Percentiles rank a stretch among this genome's conserved stretches.
Evolutionary conservation across 192 early-diverging fungal species (phyloP).

Genomic region (Funneliformis geosporum): DNA sequence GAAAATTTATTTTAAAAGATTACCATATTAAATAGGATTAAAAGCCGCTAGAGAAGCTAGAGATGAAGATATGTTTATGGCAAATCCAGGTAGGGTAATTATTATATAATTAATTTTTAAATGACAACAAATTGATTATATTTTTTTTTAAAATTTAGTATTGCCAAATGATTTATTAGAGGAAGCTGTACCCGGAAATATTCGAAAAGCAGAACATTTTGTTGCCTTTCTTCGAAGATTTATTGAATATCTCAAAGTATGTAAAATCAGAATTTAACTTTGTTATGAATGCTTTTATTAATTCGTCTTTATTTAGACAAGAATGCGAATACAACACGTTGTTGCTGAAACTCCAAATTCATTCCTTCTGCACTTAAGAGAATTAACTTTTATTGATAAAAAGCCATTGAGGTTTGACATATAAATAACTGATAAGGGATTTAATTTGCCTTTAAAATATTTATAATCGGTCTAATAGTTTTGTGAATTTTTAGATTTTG

Average conservation of each 20-base stretch:
- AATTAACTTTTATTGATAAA: constrained; percentile 92
- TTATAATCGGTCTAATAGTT: neutral
- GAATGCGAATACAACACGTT: constrained; percentile 95
- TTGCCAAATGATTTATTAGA: constrained; percentile 89
- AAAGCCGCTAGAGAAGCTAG: constrained; percentile 69
- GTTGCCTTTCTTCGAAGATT: constrained; percentile 94
- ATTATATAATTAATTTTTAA: neutral
- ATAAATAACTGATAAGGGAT: neutral
- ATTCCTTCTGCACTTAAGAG: constrained; percentile 90
- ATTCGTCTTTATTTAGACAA: constrained; percentile 55
- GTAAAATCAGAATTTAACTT: neutral
- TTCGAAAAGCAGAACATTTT: constrained; percentile 97
- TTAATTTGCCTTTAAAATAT: constrained; percentile 26
- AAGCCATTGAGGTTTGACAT: constrained; percentile 75
- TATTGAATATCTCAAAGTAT: constrained; percentile 94
- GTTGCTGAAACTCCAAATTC: constrained; percentile 94
- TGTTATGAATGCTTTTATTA: neutral
- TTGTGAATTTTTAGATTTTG: constrained; percentile 62
- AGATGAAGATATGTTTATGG: constrained; percentile 85
- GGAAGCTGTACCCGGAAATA: constrained; percentile 97
- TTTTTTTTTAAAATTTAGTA: constrained; percentile 41
- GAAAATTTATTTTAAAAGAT: neutral
- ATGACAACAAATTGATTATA: neutral
- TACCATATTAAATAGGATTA: constrained; percentile 54
- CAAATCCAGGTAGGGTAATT: constrained; percentile 70